Percentiles rank a stretch among this genome's conserved stretches.
phyloP scores from a whole-genome alignment of 192 early-diverging fungal genomes.

The Backusella liffmaniae region DNA sequence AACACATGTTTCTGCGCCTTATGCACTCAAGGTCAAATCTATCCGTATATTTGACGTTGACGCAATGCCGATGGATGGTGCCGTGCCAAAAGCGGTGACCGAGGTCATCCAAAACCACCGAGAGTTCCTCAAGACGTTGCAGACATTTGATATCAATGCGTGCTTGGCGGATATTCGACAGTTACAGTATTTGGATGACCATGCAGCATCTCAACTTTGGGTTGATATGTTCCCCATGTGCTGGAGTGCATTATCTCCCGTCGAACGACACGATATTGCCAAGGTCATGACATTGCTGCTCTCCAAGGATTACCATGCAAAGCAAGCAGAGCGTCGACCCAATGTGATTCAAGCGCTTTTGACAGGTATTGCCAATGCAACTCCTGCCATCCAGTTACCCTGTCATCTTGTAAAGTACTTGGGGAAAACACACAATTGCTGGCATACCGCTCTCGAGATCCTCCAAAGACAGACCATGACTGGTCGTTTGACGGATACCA shows the following conservation, averaged over 20 bases:
- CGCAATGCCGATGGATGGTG: neutral
- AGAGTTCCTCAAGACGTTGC: constrained; percentile 60
- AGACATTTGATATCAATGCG: constrained; percentile 44
- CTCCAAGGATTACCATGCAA: constrained; percentile 87
- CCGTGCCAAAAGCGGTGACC: constrained; percentile 36
- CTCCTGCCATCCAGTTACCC: constrained; percentile 77
- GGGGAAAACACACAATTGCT: constrained; percentile 87
- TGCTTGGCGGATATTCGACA: constrained; percentile 57
- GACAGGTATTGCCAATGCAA: constrained; percentile 80
- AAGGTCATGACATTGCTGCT: constrained; percentile 82
- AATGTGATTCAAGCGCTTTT: constrained; percentile 95
- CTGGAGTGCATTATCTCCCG: constrained; percentile 70
- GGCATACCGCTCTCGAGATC: constrained; percentile 84
- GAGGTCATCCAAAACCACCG: constrained; percentile 54
- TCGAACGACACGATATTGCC: constrained; percentile 85
- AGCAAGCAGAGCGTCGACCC: constrained; percentile 75
- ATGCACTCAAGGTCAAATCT: constrained; percentile 46
- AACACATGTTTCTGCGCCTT: constrained; percentile 33
- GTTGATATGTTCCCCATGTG: constrained; percentile 77
- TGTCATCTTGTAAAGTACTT: constrained; percentile 94
- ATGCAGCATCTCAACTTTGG: constrained; percentile 83
- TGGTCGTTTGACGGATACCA: constrained; percentile 39
- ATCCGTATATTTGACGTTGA: constrained; percentile 14
- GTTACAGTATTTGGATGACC: constrained; percentile 67
- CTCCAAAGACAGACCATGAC: constrained; percentile 67